Evolutionary conservation across 495 filamentous ascomycete species (phyloP).

Genomic region (Cetradonia linearis): DNA sequence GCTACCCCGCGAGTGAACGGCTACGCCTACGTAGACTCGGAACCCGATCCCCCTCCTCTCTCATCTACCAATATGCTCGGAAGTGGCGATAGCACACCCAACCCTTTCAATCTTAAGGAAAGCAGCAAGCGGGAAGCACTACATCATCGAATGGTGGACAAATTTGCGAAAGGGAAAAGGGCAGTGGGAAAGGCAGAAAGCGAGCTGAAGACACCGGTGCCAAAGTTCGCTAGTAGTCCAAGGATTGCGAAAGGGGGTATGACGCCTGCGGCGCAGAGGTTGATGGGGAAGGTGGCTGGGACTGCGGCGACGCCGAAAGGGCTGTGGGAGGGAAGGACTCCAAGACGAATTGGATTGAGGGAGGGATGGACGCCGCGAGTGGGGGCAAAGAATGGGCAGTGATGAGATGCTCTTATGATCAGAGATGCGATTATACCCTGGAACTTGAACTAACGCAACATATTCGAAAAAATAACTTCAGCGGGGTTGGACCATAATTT

Average conservation of each 20-base stretch:
- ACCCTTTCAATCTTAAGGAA: conserved; percentile 74
- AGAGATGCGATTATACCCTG: not conserved
- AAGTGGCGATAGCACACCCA: conserved; percentile 50
- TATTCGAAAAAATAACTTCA: not conserved
- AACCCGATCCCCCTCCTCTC: conserved; percentile 43
- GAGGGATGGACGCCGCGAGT: conserved; percentile 45
- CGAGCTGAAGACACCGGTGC: conserved; percentile 46
- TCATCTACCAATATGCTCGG: conserved; percentile 39
- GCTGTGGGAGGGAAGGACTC: conserved; percentile 32
- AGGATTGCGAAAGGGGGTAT: conserved; percentile 40
- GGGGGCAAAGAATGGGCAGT: not conserved
- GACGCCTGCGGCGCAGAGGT: conserved; percentile 67
- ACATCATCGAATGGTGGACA: conserved; percentile 86
- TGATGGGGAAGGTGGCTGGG: conserved; percentile 59
- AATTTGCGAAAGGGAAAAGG: conserved; percentile 62
- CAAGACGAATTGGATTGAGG: conserved; percentile 34
- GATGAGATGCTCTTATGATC: not conserved
- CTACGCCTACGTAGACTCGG: conserved; percentile 84
- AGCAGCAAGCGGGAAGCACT: conserved; percentile 70
- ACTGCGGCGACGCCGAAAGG: conserved; percentile 29
- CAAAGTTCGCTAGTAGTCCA: conserved; percentile 69
- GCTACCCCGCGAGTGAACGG: conserved; percentile 87
- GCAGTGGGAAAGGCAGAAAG: conserved; percentile 38
- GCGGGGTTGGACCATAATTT: no score
- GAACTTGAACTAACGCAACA: not conserved